Percentiles rank a stretch among this genome's conserved stretches.
These are phyloP conservation scores for Carex cristatella DNA, from an alignment of 176 grass and related monocot genomes.

Conservation along the genomic window DNA sequence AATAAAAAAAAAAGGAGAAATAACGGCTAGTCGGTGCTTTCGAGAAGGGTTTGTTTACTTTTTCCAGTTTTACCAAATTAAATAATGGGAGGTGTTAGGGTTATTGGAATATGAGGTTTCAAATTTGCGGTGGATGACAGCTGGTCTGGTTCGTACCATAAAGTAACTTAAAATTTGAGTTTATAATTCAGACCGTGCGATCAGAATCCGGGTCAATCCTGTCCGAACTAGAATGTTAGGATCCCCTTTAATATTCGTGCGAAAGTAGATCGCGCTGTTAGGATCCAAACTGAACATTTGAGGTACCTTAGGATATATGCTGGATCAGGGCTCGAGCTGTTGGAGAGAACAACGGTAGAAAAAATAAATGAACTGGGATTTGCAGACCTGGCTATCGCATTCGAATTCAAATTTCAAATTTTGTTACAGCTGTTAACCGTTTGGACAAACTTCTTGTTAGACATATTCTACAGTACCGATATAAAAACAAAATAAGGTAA, in stretches of 20 bases:
- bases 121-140: constrained; percentile 13
- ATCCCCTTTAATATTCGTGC: too few species aligned
- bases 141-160: not conserved
- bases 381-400: not conserved
- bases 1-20: not conserved
- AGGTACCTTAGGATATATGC: too few species aligned
- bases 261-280: too few species aligned
- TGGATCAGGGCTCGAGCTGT: not conserved
- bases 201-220: too few species aligned
- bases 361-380: not conserved
- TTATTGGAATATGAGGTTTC: not conserved
- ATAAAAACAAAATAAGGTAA: not conserved
- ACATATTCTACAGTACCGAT: not conserved
- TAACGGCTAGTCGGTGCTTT: not conserved
- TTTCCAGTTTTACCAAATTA: not conserved
- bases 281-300: too few species aligned
- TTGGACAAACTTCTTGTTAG: not conserved
- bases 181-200: too few species aligned
- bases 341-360: not conserved
- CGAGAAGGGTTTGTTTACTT: not conserved
- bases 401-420: constrained; percentile 24
- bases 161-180: too few species aligned
- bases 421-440: constrained; percentile 14
- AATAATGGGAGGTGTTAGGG: not conserved
- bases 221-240: too few species aligned